phyloP scores from a whole-genome alignment of 805 yeast species.

The Maudiozyma barnettii region DNA sequence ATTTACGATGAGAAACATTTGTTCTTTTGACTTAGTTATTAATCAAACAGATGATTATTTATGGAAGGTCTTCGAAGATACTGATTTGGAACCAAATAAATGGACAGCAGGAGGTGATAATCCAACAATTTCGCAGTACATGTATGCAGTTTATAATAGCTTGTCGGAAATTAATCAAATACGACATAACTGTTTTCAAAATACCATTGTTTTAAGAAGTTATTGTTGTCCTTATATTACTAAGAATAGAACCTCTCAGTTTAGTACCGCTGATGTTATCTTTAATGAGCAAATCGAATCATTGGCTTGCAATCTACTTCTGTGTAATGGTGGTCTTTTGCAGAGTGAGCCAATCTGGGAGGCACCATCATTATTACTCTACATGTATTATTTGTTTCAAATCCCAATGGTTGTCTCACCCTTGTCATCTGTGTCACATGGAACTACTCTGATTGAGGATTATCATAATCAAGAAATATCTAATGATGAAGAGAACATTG shows the following conservation, averaged over 20 bases:
- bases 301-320: conserved; percentile 20
- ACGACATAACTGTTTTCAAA: conserved; percentile 11
- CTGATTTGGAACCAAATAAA: conserved; percentile 11
- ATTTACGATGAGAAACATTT: conserved; percentile 24
- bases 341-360: conserved; percentile 25
- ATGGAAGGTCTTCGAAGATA: conserved; percentile 22
- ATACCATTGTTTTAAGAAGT: conserved; percentile 18
- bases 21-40: conserved; percentile 28
- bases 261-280: conserved; percentile 11
- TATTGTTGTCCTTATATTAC: conserved; percentile 13
- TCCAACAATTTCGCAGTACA: conserved; percentile 34
- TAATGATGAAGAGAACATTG: neutral
- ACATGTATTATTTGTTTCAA: conserved; percentile 23
- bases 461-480: neutral
- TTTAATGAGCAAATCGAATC: conserved; percentile 25
- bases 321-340: conserved; percentile 25
- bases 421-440: conserved; percentile 19
- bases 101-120: conserved; percentile 30
- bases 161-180: conserved; percentile 12
- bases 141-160: conserved; percentile 28
- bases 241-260: conserved; percentile 23
- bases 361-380: conserved; percentile 14
- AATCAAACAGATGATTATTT: conserved; percentile 16
- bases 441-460: conserved; percentile 3
- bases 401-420: conserved; percentile 25